Conservation (phyloP, 75 land plant genomes). For the Cryptomeria japonica region DNA sequence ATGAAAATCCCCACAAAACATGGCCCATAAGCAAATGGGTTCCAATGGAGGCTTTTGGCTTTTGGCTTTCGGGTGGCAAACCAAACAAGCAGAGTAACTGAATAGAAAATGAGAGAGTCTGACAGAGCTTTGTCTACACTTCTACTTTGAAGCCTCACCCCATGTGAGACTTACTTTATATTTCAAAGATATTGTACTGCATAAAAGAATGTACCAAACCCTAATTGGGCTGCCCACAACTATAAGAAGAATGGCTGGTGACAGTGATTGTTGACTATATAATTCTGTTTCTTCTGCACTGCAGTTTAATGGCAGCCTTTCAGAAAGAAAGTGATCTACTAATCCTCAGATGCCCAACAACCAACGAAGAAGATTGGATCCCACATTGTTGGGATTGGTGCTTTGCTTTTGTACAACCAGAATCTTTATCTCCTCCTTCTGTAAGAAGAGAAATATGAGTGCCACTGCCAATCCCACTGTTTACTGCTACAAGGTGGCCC, state of each 20-base stretch:
- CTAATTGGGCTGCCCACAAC: neutral
- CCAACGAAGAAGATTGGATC: too few relatives aligned
- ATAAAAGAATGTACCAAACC: too few relatives aligned
- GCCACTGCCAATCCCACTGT: neutral
- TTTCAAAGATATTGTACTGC: neutral
- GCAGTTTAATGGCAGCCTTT: neutral
- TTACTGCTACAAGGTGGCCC: too few relatives aligned
- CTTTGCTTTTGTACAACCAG: too few relatives aligned
- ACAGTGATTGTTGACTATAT: neutral
- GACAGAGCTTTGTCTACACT: neutral
- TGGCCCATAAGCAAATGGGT: neutral
- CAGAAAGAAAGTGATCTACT: too few relatives aligned
- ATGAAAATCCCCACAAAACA: neutral
- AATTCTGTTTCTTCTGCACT: neutral
- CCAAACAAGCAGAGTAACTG: too few relatives aligned
- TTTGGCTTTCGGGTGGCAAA: neutral
- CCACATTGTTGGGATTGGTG: too few relatives aligned
- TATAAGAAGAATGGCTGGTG: neutral
- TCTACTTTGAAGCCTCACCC: neutral
- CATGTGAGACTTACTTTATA: neutral
- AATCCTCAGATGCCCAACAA: too few relatives aligned
- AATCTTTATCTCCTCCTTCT: neutral
- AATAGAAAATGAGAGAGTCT: too few relatives aligned
- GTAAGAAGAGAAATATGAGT: neutral
- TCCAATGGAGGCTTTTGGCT: neutral